phyloP scores from a whole-genome alignment of 768 basidiomycete genomes.

The Lentinula detonsa region DNA sequence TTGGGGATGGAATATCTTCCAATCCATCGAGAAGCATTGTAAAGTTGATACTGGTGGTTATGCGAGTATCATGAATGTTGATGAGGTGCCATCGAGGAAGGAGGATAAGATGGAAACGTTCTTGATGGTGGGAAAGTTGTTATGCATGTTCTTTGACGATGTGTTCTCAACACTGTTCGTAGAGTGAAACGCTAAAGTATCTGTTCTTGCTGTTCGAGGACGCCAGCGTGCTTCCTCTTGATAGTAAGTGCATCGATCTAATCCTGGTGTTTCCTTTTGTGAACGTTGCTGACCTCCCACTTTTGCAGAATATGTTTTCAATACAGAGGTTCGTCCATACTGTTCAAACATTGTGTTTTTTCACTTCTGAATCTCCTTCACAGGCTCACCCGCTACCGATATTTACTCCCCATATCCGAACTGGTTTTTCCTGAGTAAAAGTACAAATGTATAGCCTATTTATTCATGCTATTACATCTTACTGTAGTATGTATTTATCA shows the following conservation, averaged over 20 bases:
- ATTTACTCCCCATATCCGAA: slow-evolving; percentile 48
- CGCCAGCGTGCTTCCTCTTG: slow-evolving; percentile 61
- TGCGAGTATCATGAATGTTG: slow-evolving; percentile 79
- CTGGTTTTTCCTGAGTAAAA: slow-evolving; percentile 33
- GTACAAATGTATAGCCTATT: background rate
- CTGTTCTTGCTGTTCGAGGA: slow-evolving; percentile 85
- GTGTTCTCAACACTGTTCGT: background rate
- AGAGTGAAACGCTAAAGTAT: slow-evolving; percentile 92
- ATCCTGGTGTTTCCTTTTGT: background rate
- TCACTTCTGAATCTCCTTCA: background rate
- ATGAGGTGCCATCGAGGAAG: slow-evolving; percentile 56
- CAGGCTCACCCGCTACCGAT: slow-evolving; percentile 73
- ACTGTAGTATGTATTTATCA: too few relatives aligned
- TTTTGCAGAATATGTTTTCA: slow-evolving; percentile 74
- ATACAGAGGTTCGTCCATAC: slow-evolving; percentile 64
- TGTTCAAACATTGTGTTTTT: background rate
- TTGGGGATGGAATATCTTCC: slow-evolving; percentile 85
- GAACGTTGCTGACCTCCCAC: background rate
- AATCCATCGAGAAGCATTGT: slow-evolving; percentile 83
- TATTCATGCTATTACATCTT: background rate
- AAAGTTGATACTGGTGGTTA: slow-evolving; percentile 76
- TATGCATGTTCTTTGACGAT: background rate
- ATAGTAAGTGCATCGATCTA: slow-evolving; percentile 42
- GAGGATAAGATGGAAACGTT: slow-evolving; percentile 97
- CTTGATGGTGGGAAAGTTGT: slow-evolving; percentile 56